Base-by-base conservation (phyloP, 495 filamentous ascomycete genomes). In the Achaetomiella virescens region DNA sequence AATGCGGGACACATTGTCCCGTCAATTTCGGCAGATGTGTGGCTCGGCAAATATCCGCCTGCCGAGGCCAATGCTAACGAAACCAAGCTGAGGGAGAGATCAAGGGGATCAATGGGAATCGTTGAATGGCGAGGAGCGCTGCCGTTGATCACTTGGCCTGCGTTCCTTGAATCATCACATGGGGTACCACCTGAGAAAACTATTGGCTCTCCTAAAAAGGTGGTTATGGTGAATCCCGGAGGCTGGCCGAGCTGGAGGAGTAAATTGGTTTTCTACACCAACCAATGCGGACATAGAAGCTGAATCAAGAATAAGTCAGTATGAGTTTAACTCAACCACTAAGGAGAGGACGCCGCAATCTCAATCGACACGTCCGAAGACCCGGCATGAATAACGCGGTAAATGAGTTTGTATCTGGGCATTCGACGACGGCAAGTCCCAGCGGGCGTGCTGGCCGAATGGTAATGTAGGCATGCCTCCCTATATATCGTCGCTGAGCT, bases 11-110 rank as follows among this genome's bases (percentile, higher is more conserved):
- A 54, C 7, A 44, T 45, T 10, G 40, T 41, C n/a, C 51, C 40
- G 38, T 36, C 51, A 45, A 43, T 54, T 41, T 54, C 51, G 51
- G 51, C 51, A 54, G 51, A 54, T 54, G 41, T 5, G 12, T 54
- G 2, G 9, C 0, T 29, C 51, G 51, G 51, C 51, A 54, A 29
- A 54, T 54, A 14, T 45, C n/a, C 22, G 20, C 8, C 2, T 54
- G 38, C 51, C 40, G 35, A 42, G 50, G 27, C 38, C 10, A 29
- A 21, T 18, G 21, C n/a, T n/a, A 40, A 22, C 21, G 17, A 22
- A 51, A 40, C 48, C 35, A 25, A 43, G n/a, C 25, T 21, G 17
- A 29, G 8, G 33, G n/a, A 9, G 33, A 36, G 38, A 11, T 25
- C 21, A 10, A 43, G 2, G 11, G n/a, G 35, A 11, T 12, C n/a